Evolutionary conservation across 768 basidiomycete genomes (phyloP), one percentile per base, ranked within the genome.

Genomic region (Trametes elegans): DNA sequence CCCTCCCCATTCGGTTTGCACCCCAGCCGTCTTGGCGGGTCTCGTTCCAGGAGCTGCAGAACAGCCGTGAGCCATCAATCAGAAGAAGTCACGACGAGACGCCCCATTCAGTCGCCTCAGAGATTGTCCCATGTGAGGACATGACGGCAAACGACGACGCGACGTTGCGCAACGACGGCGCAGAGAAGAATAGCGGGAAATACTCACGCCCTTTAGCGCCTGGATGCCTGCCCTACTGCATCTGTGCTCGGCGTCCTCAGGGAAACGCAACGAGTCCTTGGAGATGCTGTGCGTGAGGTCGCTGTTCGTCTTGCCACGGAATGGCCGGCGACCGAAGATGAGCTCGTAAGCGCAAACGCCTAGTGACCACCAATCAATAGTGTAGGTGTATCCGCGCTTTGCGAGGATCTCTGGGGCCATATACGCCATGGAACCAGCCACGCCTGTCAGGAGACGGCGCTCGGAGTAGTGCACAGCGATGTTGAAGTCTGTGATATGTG

Each of bases 371-470:
- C 93, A 97, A 70, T 98, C 94, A 62, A 97, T 92, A 29, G 87
- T 85, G 65, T 86, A 93, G 3, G 92, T 93, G 71, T 99, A 99
- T 14, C 96, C 96, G 57, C 90, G 85, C 71, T 97, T 97, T 40
- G 84, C 77, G 36, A 99, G 76, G 41, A 99, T 96, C 83, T 89
- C 86, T 2, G 87, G 88, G 36, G 88, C 95, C 96, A 99, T 99
- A 70, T 99, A 99, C 3, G 96, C 96, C 95, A 98, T 96, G 47
- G 93, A 96, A 8, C 96, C 96, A 21, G 96, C 96, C 0, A 99
- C 90, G 21, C 94, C 93, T 11, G 90, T 94, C 23, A 89, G 71
- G 29, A 93, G 73, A 54, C 88, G 82, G 52, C 90, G 81, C 53
- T 97, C 93, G 5, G 87, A 84, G 67, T 90, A 98, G 70, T 99